Percentiles rank a stretch among this genome's conserved stretches.
phyloP scores from a whole-genome alignment of 78 protist species.

The Trichosphaerium sp. region DNA sequence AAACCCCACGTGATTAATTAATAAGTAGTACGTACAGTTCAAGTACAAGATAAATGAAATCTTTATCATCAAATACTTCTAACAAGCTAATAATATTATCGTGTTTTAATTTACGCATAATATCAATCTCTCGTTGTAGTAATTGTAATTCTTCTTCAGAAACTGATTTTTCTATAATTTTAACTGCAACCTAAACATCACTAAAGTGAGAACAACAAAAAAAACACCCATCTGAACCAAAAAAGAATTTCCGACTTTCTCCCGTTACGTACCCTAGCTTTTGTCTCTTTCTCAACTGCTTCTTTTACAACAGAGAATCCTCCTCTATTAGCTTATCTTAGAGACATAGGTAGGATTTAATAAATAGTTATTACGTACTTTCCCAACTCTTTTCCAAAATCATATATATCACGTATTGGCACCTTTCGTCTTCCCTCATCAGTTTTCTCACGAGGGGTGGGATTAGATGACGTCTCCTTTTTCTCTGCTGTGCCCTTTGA shows the following conservation, averaged over 20 bases:
- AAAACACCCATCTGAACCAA: slow-evolving; percentile 25
- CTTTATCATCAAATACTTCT: slow-evolving; percentile 39
- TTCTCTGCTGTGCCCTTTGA: no score
- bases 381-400: slow-evolving; percentile 37
- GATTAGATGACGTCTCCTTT: no score
- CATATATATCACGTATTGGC: no score
- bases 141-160: slow-evolving; percentile 31
- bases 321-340: slow-evolving; percentile 9
- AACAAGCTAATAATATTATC: slow-evolving; percentile 40
- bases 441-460: no score
- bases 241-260: slow-evolving; percentile 33
- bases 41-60: slow-evolving; percentile 20
- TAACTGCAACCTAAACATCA: slow-evolving; percentile 39
- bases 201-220: neutral
- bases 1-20: no score
- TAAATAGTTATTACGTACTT: slow-evolving; percentile 2
- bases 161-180: slow-evolving; percentile 31
- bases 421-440: no score
- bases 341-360: neutral
- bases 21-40: no score
- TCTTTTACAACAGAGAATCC: slow-evolving; percentile 42
- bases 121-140: slow-evolving; percentile 51
- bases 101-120: slow-evolving; percentile 45
- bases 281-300: slow-evolving; percentile 32
- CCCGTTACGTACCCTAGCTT: slow-evolving; percentile 33